phyloP scores from a whole-genome alignment of 2,329 filamentous ascomycete species.

The Lachnellula occidentalis region DNA sequence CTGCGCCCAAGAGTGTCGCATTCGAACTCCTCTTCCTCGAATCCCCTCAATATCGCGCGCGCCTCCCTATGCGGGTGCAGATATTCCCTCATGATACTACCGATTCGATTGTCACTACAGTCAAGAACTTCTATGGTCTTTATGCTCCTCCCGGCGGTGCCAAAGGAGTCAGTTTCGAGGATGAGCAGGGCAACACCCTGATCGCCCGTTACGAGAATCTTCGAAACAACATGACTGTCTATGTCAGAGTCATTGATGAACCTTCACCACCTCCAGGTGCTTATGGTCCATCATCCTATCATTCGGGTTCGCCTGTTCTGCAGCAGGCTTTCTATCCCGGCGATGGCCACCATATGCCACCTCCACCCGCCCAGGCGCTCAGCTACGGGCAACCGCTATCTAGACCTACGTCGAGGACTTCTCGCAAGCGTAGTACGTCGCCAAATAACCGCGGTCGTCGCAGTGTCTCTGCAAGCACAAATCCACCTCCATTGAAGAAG shows the following conservation, averaged over 20 bases:
- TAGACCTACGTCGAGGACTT: conserved; percentile 64
- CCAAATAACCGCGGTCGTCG: conserved; percentile 66
- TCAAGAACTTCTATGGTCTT: conserved; percentile 98
- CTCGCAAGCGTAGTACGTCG: conserved; percentile 73
- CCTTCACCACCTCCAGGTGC: conserved; percentile 39
- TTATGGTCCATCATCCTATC: conserved; percentile 48
- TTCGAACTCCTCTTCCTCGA: conserved; percentile 71
- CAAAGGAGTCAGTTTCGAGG: conserved; percentile 91
- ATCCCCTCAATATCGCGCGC: conserved; percentile 63
- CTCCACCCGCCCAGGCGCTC: conserved; percentile 44
- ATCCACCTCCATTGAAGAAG: conserved; percentile 51
- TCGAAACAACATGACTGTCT: conserved; percentile 83
- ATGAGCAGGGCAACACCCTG: conserved; percentile 79
- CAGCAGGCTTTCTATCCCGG: conserved; percentile 52
- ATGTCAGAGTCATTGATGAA: conserved; percentile 76
- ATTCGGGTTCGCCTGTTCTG: conserved; percentile 46
- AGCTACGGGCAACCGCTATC: conserved; percentile 58
- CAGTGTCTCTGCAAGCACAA: conserved; percentile 65
- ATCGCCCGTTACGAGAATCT: conserved; percentile 98
- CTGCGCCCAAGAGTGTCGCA: conserved; percentile 65
- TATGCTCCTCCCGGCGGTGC: conserved; percentile 68
- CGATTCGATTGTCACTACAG: conserved; percentile 94
- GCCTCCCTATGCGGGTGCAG: conserved; percentile 78
- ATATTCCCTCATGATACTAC: conserved; percentile 96
- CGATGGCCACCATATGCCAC: conserved; percentile 58